Base-by-base conservation (phyloP, 768 basidiomycete species). In the Boletus huronensis region DNA sequence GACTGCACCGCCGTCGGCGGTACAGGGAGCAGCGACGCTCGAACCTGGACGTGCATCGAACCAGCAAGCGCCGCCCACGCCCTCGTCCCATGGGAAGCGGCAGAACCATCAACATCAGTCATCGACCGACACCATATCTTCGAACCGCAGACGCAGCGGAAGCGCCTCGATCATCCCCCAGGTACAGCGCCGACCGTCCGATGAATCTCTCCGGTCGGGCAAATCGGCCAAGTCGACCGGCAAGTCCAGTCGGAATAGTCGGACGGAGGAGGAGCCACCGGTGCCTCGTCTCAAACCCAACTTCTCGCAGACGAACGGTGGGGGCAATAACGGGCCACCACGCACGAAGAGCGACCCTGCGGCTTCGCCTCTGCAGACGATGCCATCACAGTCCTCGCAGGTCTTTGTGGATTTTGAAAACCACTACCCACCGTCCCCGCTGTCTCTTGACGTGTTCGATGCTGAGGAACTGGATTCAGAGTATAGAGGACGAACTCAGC, bases 281-380 rank as follows among this genome's bases (percentile, higher is more conserved):
- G 68, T 71, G 2, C 68, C 70, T 23, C 70, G 68, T 21, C 58
- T 67, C n/a, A 70, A 56, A 53, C 67, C 59, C 60, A 63, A 54
- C 57, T 70, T 63, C 54, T 49, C 50, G 38, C 55, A 59, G 41
- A 48, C 58, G 21, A 68, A 54, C 23, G 61, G 58, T 13, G 45
- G 23, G 16, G 58, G 32, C 28, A 39, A 17, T 29, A 61, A 26
- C 21, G 60, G 60, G 40, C 63, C 64, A 23, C 53, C 76, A 10
- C 76, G 80, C 32, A 75, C 72, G 62, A 81, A 82, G 72, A 81
- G 82, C 50, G 81, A 81, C 75, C 79, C 81, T 0, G 59, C 76
- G 10, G 64, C 70, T 32, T 53, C 58, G 8, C 59, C 67, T 29
- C 14, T 63, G 40, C 63, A 53, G 11, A 56, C 59, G 26, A 50